A percentile compares a stretch with the other conserved stretches of the same genome.
These are phyloP conservation scores for Blastomyces gilchristii DNA, from an alignment of 2,329 filamentous ascomycete genomes.

Conservation along the genomic window DNA sequence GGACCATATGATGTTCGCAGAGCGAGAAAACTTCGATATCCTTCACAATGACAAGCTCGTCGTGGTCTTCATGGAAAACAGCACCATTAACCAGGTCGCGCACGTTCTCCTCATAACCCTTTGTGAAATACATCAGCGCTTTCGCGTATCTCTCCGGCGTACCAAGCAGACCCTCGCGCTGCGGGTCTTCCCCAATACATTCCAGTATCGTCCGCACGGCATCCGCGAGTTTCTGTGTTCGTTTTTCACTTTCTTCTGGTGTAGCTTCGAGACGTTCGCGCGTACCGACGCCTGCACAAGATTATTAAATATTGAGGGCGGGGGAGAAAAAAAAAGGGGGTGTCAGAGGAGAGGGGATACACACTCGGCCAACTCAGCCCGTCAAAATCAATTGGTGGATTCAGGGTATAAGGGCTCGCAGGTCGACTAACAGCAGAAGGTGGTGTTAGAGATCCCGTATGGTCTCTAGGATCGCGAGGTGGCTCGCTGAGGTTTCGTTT, in stretches of 20 bases:
- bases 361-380: conserved; percentile 44
- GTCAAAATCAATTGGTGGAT: conserved; percentile 43
- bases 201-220: conserved; percentile 55
- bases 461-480: conserved; percentile 45
- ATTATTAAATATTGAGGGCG: conserved; percentile 1
- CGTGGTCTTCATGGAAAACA: conserved; percentile 92
- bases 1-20: conserved; percentile 95
- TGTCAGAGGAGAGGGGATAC: conserved; percentile 16
- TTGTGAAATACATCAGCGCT: conserved; percentile 90
- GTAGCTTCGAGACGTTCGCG: conserved; percentile 46
- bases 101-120: conserved; percentile 93
- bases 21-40: conserved; percentile 92
- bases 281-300: conserved; percentile 35
- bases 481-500: conserved; percentile 37
- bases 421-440: conserved; percentile 42
- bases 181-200: conserved; percentile 56
- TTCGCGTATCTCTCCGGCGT: conserved; percentile 84
- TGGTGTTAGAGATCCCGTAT: conserved; percentile 41
- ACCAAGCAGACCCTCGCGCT: conserved; percentile 52
- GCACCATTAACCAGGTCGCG: conserved; percentile 84
- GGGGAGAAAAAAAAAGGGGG: background rate
- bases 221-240: conserved; percentile 51
- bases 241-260: conserved; percentile 47
- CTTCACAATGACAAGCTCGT: conserved; percentile 95
- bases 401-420: conserved; percentile 40